These are phyloP conservation scores for Pseudohalonectria lignicola DNA, from an alignment of 2,329 filamentous ascomycete genomes.

Conservation along the genomic window DNA sequence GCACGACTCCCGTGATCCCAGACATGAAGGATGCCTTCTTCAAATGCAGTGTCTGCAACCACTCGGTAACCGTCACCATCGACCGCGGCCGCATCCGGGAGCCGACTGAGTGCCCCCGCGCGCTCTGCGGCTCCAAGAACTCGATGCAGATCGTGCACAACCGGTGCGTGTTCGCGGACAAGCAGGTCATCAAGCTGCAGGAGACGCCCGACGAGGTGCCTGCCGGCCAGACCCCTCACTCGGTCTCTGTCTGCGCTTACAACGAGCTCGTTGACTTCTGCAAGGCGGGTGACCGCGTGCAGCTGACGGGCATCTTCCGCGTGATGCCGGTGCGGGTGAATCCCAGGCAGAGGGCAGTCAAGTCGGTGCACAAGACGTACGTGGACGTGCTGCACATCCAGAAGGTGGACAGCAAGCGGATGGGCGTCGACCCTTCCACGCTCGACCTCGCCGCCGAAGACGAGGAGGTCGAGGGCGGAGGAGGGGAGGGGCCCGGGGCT, in stretches of 20 bases:
- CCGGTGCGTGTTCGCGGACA: conserved; percentile 86
- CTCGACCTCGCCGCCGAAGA: conserved; percentile 75
- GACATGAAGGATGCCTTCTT: conserved; percentile 99
- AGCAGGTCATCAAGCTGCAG: conserved; percentile 97
- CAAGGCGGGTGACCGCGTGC: conserved; percentile 92
- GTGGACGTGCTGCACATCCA: conserved; percentile 92
- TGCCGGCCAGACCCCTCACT: conserved; percentile 93
- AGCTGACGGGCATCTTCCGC: conserved; percentile 94
- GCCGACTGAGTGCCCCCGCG: conserved; percentile 78
- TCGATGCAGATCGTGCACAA: conserved; percentile 99
- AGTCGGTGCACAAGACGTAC: conserved; percentile 96
- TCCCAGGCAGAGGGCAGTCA: conserved; percentile 81
- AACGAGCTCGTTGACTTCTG: conserved; percentile 96
- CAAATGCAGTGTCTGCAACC: conserved; percentile 85
- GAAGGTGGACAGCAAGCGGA: conserved; percentile 89
- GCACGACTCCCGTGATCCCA: conserved; percentile 89
- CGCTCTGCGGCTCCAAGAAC: conserved; percentile 73
- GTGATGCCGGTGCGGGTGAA: conserved; percentile 91
- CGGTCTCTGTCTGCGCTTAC: conserved; percentile 90
- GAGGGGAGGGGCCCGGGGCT: conserved; percentile 35
- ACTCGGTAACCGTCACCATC: conserved; percentile 81
- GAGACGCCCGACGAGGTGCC: conserved; percentile 94
- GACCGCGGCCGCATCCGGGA: conserved; percentile 95
- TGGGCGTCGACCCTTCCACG: conserved; percentile 84
- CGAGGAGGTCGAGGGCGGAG: conserved; percentile 53